Conservation (phyloP, 1,284 basidiomycete genomes). For the Mrakiaceae sp. region DNA sequence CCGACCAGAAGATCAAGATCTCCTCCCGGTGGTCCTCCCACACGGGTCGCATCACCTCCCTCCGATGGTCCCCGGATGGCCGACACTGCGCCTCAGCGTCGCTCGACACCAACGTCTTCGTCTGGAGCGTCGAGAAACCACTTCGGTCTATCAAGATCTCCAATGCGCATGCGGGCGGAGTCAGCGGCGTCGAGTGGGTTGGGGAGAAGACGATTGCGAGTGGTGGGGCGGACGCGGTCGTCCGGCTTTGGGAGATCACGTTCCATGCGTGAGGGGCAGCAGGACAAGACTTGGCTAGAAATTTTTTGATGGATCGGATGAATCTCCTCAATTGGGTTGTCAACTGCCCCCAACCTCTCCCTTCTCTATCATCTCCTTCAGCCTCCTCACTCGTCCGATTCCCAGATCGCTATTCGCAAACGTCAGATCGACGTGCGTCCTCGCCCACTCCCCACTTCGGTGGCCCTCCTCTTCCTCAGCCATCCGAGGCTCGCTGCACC, state of each 20-base stretch:
- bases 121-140: slow-evolving; percentile 72
- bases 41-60: slow-evolving; percentile 63
- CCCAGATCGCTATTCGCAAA: too few species aligned
- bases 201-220: slow-evolving; percentile 49
- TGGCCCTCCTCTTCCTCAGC: too few species aligned
- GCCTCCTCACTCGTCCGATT: too few species aligned
- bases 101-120: slow-evolving; percentile 80
- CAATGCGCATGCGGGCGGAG: slow-evolving; percentile 72
- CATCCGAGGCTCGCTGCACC: too few species aligned
- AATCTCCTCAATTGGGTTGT: too few species aligned
- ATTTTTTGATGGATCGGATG: too few species aligned
- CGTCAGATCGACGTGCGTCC: too few species aligned
- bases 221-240: slow-evolving; percentile 73
- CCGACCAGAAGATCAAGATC: slow-evolving; percentile 39
- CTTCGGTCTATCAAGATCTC: slow-evolving; percentile 62
- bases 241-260: slow-evolving; percentile 49
- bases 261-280: neutral
- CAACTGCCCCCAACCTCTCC: too few species aligned
- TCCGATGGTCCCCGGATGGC: slow-evolving; percentile 65
- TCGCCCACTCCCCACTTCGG: too few species aligned
- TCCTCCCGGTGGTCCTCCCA: slow-evolving; percentile 79
- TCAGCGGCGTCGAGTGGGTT: slow-evolving; percentile 72
- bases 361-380: too few species aligned
- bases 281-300: too few species aligned
- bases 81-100: slow-evolving; percentile 73